Percentiles rank a stretch among this genome's conserved stretches.
These are phyloP conservation scores for Parastagonospora avenae DNA, from an alignment of 2,329 filamentous ascomycete genomes.

Conservation along the genomic window DNA sequence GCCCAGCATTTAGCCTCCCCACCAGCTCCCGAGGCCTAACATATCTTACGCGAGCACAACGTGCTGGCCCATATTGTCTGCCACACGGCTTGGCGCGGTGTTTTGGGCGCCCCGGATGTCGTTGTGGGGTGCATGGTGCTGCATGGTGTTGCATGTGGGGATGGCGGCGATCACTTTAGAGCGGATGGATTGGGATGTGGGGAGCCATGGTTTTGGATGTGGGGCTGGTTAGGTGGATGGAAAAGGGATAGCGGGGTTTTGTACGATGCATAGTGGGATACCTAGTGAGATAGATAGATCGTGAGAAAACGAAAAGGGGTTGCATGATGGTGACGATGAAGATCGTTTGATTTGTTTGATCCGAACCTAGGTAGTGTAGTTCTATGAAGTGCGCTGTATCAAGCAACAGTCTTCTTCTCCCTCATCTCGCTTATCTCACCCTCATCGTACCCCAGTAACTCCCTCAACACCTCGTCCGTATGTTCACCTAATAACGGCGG, in stretches of 20 bases:
- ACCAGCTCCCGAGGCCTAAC: background rate
- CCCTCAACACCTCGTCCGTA: conserved; percentile 40
- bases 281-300: no score
- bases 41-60: conserved; percentile 1
- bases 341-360: no score
- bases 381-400: no score
- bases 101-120: background rate
- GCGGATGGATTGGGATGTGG: background rate
- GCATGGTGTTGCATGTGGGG: conserved; percentile 2
- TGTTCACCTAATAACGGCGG: conserved; percentile 75
- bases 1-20: conserved; percentile 1
- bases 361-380: background rate
- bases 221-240: background rate
- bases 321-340: background rate
- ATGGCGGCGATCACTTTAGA: background rate
- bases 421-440: conserved; percentile 24
- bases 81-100: conserved; percentile 1
- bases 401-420: conserved; percentile 17
- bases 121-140: conserved; percentile 1
- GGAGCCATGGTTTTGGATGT: background rate
- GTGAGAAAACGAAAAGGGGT: background rate
- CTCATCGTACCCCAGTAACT: conserved; percentile 33
- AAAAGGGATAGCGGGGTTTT: background rate
- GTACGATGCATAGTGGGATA: background rate
- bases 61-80: conserved; percentile 3